Evolutionary conservation across 805 yeast species (phyloP), one percentile per base, ranked within the genome.

Genomic region (Nakazawaea peltata): DNA sequence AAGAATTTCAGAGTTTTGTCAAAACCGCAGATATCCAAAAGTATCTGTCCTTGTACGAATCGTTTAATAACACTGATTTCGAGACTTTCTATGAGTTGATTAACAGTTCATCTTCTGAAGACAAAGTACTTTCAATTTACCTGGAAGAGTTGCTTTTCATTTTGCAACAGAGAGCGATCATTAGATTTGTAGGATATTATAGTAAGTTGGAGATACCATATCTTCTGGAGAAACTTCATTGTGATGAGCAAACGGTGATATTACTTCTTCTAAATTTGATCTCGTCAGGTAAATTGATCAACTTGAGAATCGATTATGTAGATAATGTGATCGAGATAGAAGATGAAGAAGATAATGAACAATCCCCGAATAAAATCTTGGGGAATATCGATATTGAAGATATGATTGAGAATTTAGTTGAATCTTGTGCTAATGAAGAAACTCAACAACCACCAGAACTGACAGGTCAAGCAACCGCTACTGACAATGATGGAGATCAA

Each of bases 1-100:
- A 76, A 47, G 90, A 81, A 51, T 77, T 83, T 35, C 59, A 57
- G 38, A 57, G 60, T 7, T 55, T 56, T 35, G 27, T 48, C 8
- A 46, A 47, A 26, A 33, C 41, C 5, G 40, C 23, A 4, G 36
- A 39, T 4, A 42, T 56, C 22, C 35, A 42, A 19, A 33, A 33
- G 18, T 34, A 57, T 24, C 46, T 56, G 50, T 40, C 47, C 15
- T 16, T 57, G 9, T 57, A 53, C 33, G 41, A 46, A 13, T 28
- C 44, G n/a, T 53, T 54, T 26, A 50, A 47, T 29, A 41, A 45
- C 17, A 36, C 44, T 7, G 46, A 54, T 40, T 50, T 58, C 13
- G 36, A 33, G 4, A 21, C 19, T 6, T 57, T 48, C 36, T 47
- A 50, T 30, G 6, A 26, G 1, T 30, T 56, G 16, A 28, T 49